These are phyloP conservation scores for Uncinocarpus reesii DNA, from an alignment of 2,329 filamentous ascomycete genomes.

Conservation along the genomic window DNA sequence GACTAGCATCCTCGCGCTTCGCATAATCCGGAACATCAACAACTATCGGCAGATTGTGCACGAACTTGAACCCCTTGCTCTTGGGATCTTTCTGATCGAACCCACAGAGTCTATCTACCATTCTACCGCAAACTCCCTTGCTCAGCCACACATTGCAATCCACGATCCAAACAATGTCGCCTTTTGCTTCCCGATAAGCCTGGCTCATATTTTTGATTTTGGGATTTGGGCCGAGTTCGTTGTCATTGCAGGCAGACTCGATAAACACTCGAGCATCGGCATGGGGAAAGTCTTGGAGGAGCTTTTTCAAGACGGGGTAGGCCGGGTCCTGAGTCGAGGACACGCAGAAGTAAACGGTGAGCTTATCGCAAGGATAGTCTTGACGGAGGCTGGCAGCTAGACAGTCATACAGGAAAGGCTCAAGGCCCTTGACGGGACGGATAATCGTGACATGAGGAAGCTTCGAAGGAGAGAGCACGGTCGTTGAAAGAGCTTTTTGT, in stretches of 20 bases:
- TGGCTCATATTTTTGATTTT: constrained; percentile 96
- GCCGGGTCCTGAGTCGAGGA: constrained; percentile 65
- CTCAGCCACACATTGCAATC: constrained; percentile 96
- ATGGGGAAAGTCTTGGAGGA: constrained; percentile 62
- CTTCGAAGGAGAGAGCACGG: constrained; percentile 30
- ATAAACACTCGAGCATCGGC: constrained; percentile 64
- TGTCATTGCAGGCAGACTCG: constrained; percentile 59
- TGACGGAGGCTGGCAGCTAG: constrained; percentile 77
- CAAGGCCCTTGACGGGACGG: constrained; percentile 83
- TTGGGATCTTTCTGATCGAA: constrained; percentile 34
- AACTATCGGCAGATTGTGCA: constrained; percentile 83
- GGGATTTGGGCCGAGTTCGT: constrained; percentile 81
- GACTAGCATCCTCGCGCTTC: constrained; percentile 22
- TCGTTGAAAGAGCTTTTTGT: constrained; percentile 33
- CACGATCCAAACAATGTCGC: constrained; percentile 84
- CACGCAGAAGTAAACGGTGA: constrained; percentile 76
- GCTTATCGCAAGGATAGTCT: constrained; percentile 62
- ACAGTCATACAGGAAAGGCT: constrained; percentile 84
- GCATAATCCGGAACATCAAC: constrained; percentile 53
- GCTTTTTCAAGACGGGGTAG: constrained; percentile 58
- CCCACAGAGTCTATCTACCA: constrained; percentile 81
- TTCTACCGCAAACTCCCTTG: constrained; percentile 65
- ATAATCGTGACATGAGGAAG: constrained; percentile 82
- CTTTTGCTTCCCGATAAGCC: constrained; percentile 77
- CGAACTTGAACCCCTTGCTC: constrained; percentile 64